Conservation (phyloP, 2,329 filamentous ascomycete species). For the Pleoardoris graminearum region DNA sequence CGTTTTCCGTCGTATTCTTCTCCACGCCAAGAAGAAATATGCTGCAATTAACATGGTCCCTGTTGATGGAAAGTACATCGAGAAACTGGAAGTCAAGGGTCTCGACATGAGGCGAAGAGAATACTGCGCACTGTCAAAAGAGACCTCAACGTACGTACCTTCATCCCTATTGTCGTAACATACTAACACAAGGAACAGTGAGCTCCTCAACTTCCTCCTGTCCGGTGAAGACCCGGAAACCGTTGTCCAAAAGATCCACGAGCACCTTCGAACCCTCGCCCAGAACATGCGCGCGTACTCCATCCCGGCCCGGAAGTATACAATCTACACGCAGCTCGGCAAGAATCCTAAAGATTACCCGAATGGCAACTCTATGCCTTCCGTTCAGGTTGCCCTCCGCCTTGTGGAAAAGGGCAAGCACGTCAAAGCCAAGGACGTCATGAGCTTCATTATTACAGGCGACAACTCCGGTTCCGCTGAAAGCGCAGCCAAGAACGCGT, state of each 20-base stretch:
- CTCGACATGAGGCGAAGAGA: constrained; percentile 97
- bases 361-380: constrained; percentile 92
- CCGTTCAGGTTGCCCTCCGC: constrained; percentile 91
- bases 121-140: constrained; percentile 93
- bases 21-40: constrained; percentile 99
- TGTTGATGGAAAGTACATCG: constrained; percentile 82
- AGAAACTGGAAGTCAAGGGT: constrained; percentile 97
- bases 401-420: constrained; percentile 85
- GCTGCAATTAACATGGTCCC: constrained; percentile 94
- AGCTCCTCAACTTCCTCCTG: constrained; percentile 89
- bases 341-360: constrained; percentile 93
- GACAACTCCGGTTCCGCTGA: constrained; percentile 65
- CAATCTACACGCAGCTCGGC: constrained; percentile 96
- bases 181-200: constrained; percentile 48
- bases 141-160: constrained; percentile 70
- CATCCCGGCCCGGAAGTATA: constrained; percentile 83
- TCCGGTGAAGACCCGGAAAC: constrained; percentile 90
- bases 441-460: constrained; percentile 90
- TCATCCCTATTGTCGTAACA: background rate
- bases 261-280: constrained; percentile 84
- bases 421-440: constrained; percentile 91
- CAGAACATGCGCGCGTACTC: constrained; percentile 80
- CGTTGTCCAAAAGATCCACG: constrained; percentile 87
- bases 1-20: constrained; percentile 85
- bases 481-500: constrained; percentile 83